Conservation (phyloP, 2,329 filamentous ascomycete genomes). For the Alternaria sp. region DNA sequence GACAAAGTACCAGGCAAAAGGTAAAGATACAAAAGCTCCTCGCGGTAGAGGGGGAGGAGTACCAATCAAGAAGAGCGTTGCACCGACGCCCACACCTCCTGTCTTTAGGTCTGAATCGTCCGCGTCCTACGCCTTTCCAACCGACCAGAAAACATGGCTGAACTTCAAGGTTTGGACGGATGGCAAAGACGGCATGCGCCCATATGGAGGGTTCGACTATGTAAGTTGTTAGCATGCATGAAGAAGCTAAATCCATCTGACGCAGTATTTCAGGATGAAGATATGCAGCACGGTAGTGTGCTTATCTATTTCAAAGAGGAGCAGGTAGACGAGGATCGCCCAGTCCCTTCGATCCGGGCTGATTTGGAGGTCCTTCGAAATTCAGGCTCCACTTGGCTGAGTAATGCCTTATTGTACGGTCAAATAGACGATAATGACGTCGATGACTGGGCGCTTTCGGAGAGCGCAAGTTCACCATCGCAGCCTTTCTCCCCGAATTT, state of each 20-base stretch:
- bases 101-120: slow-evolving; percentile 38
- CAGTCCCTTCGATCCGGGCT: slow-evolving; percentile 47
- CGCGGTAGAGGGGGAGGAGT: slow-evolving; percentile 52
- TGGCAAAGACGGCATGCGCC: slow-evolving; percentile 37
- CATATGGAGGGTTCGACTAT: slow-evolving; percentile 50
- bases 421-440: slow-evolving; percentile 48
- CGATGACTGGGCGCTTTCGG: slow-evolving; percentile 41
- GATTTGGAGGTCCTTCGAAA: slow-evolving; percentile 48
- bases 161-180: slow-evolving; percentile 51
- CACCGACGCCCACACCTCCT: slow-evolving; percentile 23
- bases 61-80: slow-evolving; percentile 41
- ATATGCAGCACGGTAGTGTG: slow-evolving; percentile 51
- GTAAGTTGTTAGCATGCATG: slow-evolving; percentile 31
- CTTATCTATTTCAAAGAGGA: slow-evolving; percentile 53
- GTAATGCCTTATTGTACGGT: slow-evolving; percentile 48
- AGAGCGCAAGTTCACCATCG: slow-evolving; percentile 31
- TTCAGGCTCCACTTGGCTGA: slow-evolving; percentile 50
- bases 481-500: slow-evolving; percentile 28
- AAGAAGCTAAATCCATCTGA: slow-evolving; percentile 1
- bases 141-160: slow-evolving; percentile 42
- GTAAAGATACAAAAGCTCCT: slow-evolving; percentile 51
- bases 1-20: slow-evolving; percentile 46
- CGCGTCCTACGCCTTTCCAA: slow-evolving; percentile 28
- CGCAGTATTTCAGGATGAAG: slow-evolving; percentile 42
- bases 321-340: slow-evolving; percentile 46